phyloP scores from a whole-genome alignment of 345 rosid genomes.

The Salix arbutifolia region DNA sequence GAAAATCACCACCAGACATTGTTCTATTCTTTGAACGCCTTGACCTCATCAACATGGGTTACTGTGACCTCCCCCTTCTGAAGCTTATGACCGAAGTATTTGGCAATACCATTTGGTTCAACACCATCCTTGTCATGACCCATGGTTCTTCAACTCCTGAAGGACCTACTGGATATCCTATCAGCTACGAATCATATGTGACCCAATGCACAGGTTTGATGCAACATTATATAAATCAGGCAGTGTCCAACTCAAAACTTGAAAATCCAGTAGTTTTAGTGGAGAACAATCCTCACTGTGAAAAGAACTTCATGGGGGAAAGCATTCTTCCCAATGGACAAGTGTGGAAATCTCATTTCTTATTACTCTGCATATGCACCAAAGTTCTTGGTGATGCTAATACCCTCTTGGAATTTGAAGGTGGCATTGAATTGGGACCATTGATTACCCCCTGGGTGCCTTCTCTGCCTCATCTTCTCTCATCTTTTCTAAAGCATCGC shows the following conservation, averaged over 20 bases:
- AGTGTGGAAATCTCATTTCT: conserved; percentile 75
- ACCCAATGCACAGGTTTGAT: conserved; percentile 58
- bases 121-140: conserved; percentile 82
- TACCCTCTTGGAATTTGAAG: conserved; percentile 52
- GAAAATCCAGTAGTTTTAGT: conserved; percentile 74
- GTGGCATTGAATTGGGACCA: conserved; percentile 61
- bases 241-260: conserved; percentile 61
- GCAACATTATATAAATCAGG: conserved; percentile 70
- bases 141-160: conserved; percentile 72
- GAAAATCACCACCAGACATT: conserved; percentile 73
- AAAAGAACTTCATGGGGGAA: conserved; percentile 64
- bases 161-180: conserved; percentile 61
- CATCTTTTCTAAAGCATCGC: conserved; percentile 58
- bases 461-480: conserved; percentile 89
- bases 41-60: conserved; percentile 56
- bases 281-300: conserved; percentile 76
- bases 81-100: conserved; percentile 73
- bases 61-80: conserved; percentile 66
- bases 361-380: conserved; percentile 59
- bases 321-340: conserved; percentile 74
- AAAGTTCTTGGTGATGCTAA: conserved; percentile 80
- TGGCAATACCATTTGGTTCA: conserved; percentile 80
- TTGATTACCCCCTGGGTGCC: conserved; percentile 47
- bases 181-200: conserved; percentile 70
- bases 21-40: conserved; percentile 81